Conservation (phyloP, 192 early-diverging fungal genomes). For the Funneliformis mosseae region DNA sequence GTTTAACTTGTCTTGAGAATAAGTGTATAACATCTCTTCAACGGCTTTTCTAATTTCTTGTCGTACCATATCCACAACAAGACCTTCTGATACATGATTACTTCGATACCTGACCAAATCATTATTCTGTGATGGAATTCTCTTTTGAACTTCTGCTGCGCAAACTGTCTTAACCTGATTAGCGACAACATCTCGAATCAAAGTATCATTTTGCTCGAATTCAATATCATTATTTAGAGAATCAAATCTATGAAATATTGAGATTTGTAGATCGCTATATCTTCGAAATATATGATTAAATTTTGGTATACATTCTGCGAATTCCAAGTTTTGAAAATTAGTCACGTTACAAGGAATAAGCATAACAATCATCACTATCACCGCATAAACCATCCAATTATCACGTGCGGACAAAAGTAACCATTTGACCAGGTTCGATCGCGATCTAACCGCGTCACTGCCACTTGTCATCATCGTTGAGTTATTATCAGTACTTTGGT, state of each 20-base stretch:
- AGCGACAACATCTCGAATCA: slow-evolving; percentile 8
- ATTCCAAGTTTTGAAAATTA: background rate
- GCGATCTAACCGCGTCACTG: background rate
- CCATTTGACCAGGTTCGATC: background rate
- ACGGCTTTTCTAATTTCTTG: slow-evolving; percentile 43
- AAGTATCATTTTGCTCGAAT: slow-evolving; percentile 12
- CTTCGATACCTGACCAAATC: background rate
- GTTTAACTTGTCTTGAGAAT: slow-evolving; percentile 57
- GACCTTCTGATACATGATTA: background rate
- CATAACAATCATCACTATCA: background rate
- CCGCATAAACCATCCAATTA: too few relatives aligned
- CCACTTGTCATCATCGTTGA: background rate
- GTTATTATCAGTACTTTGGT: background rate
- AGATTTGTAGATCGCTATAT: background rate
- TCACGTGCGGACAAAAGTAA: background rate
- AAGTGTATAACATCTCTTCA: slow-evolving; percentile 60
- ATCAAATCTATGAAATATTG: background rate
- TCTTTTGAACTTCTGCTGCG: slow-evolving; percentile 17
- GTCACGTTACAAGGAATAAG: background rate
- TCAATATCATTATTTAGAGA: background rate
- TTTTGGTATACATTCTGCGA: background rate
- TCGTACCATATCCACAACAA: background rate
- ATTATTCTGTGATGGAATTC: slow-evolving; percentile 7
- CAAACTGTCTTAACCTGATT: slow-evolving; percentile 12
- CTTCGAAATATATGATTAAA: background rate